Conservation (phyloP, 1,284 basidiomycete genomes). For the Leccinum laetum region DNA sequence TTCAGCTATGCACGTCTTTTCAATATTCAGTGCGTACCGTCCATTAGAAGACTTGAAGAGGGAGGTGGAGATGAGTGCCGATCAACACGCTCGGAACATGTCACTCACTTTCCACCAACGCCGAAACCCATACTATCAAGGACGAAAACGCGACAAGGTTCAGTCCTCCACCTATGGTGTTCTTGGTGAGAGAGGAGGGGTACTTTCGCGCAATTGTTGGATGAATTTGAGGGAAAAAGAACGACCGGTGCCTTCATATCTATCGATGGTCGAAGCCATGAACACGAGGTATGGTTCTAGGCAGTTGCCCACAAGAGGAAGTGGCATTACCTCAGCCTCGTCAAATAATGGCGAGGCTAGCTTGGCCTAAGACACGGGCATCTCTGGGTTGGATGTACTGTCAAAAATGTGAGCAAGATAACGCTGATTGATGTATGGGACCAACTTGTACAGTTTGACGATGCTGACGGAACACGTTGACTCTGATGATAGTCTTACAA, state of each 20-base stretch:
- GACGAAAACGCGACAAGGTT: conserved; percentile 52
- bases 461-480: conserved; percentile 93
- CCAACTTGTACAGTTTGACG: conserved; percentile 91
- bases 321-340: conserved; percentile 97
- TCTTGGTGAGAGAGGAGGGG: too few species aligned
- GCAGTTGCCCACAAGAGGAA: conserved; percentile 92
- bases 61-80: background rate
- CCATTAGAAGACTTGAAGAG: conserved; percentile 46
- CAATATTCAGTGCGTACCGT: conserved; percentile 36
- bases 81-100: background rate
- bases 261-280: conserved; percentile 99
- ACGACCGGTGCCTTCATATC: conserved; percentile 98
- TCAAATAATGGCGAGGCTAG: conserved; percentile 97
- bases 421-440: background rate
- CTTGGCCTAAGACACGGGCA: conserved; percentile 95
- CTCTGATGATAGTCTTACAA: conserved; percentile 93
- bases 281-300: conserved; percentile 98
- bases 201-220: background rate
- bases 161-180: conserved; percentile 41
- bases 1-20: background rate
- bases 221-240: conserved; percentile 98
- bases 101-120: conserved; percentile 52
- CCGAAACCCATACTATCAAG: conserved; percentile 56
- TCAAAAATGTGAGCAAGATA: background rate
- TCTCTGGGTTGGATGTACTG: conserved; percentile 99